Base-by-base conservation (phyloP, 306 rosid species). In the Castanea sativa region DNA sequence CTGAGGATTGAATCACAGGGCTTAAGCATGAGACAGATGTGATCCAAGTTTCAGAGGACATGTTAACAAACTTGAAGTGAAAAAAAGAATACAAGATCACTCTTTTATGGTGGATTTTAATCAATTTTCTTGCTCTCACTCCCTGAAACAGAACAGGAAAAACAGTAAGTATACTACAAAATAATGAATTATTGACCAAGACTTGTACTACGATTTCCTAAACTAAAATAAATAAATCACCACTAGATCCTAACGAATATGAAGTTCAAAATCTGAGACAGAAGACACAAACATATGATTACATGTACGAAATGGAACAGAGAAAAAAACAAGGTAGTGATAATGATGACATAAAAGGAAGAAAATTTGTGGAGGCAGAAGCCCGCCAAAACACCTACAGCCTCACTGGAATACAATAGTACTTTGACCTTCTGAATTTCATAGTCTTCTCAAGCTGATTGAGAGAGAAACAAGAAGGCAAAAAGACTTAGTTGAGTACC, bases 21-120 rank as follows among this genome's bases (percentile, higher is more conserved):
- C 91, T 57, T 25, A 86, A 86, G 81, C 98, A 93, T 2, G 97
- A 86, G 32, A 75, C 30, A 4, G 90, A 89, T 5, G 91, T 82
- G 30, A 90, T 65, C 97, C 96, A 92, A 25, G 82, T 55, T 70
- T 79, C 63, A 3, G 86, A 82, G 16, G 84, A 71, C 97, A 90
- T 94, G 69, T 67, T 65, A 49, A 27, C 32, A 67, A 71, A 69
- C 35, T 57, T 43, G 18, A 49, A 55, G 71, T 63, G 61, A 59
- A 29, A 56, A 25, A 8, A 3, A 49, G 53, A 55, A 52, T 70
- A 30, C 23, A 14, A 60, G 49, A n/a, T 11, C 23, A 29, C 18
- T 12, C 35, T 75, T 8, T 18, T 71, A 35, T 14, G 55, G 41
- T 73, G 70, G 64, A 73, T 18, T 58, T 23, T 3, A 75, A 59